Conservation (phyloP, 2,329 filamentous ascomycete genomes). For the Aspergillus novoparasiticus region DNA sequence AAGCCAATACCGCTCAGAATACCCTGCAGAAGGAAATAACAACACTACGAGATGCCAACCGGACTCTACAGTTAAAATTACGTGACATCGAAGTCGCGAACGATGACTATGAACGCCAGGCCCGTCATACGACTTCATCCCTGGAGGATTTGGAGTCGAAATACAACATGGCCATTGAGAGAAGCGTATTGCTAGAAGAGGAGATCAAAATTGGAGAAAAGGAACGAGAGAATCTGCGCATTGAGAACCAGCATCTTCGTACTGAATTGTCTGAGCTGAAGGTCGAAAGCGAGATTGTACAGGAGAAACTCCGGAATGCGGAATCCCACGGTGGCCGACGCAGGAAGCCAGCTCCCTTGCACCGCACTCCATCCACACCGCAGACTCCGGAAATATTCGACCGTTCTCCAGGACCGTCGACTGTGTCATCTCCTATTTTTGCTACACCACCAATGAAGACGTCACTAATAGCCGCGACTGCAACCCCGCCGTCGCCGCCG, state of each 20-base stretch:
- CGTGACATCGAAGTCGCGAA: constrained; percentile 97
- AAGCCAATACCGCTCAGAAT: constrained; percentile 82
- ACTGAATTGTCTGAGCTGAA: constrained; percentile 92
- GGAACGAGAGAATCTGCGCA: constrained; percentile 84
- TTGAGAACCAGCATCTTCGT: constrained; percentile 84
- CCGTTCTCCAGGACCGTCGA: constrained; percentile 75
- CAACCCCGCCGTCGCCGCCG: constrained; percentile 89
- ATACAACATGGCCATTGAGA: constrained; percentile 91
- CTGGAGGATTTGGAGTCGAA: constrained; percentile 97
- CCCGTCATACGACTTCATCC: constrained; percentile 91
- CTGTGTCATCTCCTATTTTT: constrained; percentile 85
- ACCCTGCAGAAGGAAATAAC: constrained; percentile 95
- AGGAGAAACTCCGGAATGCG: constrained; percentile 84
- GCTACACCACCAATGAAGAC: constrained; percentile 80
- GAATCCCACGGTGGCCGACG: constrained; percentile 55
- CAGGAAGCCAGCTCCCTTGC: constrained; percentile 54
- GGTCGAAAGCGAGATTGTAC: constrained; percentile 90
- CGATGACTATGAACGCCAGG: constrained; percentile 96
- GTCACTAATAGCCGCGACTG: constrained; percentile 64
- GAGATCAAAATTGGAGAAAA: constrained; percentile 90
- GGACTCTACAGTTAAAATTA: constrained; percentile 78
- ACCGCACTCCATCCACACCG: constrained; percentile 51
- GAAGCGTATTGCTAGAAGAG: constrained; percentile 90
- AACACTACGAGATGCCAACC: constrained; percentile 78
- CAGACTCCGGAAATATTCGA: constrained; percentile 73